Conservation (phyloP, 768 basidiomycete genomes). For the Cyclocybe cylindracea region DNA sequence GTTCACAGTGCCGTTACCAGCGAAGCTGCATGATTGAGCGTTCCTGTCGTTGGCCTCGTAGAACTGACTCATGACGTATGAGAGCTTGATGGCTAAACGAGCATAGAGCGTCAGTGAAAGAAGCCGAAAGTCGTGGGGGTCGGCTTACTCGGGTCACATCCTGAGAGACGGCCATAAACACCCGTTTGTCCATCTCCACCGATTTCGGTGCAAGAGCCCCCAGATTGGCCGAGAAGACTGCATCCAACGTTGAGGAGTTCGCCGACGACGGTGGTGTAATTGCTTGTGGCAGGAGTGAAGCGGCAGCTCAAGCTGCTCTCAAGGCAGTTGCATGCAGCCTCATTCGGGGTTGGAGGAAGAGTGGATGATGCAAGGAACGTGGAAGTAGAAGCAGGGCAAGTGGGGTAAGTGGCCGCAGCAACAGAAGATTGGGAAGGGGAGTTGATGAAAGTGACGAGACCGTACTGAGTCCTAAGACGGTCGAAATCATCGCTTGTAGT, state of each 20-base stretch:
- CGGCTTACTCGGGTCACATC: constrained; percentile 75
- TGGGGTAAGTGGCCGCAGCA: constrained; percentile 51
- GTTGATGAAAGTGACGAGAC: constrained; percentile 55
- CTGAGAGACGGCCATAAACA: constrained; percentile 72
- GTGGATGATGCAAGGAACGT: constrained; percentile 64
- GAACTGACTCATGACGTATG: constrained; percentile 80
- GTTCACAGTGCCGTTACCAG: constrained; percentile 83
- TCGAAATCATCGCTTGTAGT: constrained; percentile 69
- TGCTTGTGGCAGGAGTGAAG: constrained; percentile 64
- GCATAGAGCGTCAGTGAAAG: background rate
- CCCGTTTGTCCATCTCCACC: constrained; percentile 73
- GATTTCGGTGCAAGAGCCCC: constrained; percentile 68
- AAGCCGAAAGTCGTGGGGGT: background rate
- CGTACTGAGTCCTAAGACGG: constrained; percentile 64
- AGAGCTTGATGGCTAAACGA: constrained; percentile 68
- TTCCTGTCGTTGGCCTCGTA: constrained; percentile 66
- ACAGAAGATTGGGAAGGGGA: constrained; percentile 48
- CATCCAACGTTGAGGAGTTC: constrained; percentile 69
- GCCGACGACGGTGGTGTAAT: constrained; percentile 63
- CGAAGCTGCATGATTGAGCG: constrained; percentile 71
- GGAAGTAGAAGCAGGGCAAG: constrained; percentile 66
- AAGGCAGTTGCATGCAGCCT: constrained; percentile 78
- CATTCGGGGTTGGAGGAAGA: constrained; percentile 84
- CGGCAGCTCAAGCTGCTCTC: constrained; percentile 67
- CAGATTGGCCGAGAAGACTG: constrained; percentile 65